Percentiles rank a stretch among this genome's conserved stretches.
Evolutionary conservation across 1,284 basidiomycete species (phyloP).

Genomic region (Anthracocystis panici-leucophaei): DNA sequence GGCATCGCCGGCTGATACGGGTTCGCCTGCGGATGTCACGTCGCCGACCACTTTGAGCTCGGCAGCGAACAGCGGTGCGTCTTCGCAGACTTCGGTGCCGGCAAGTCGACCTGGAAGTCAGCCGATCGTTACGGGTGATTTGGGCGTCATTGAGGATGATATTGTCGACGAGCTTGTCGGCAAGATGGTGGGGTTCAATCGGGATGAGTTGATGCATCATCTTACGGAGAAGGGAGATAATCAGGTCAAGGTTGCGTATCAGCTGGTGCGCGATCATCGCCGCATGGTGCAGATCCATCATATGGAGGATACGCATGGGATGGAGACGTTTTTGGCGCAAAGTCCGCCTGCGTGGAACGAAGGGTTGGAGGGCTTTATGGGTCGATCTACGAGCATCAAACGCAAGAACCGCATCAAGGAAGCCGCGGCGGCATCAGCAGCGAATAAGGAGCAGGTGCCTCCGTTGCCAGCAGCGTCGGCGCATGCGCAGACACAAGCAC

Average conservation of each 20-base stretch:
- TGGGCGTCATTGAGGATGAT: constrained; percentile 89
- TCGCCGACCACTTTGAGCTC: constrained; percentile 24
- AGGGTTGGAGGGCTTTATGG: constrained; percentile 68
- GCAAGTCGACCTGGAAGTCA: constrained; percentile 36
- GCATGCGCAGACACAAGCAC: constrained; percentile 12
- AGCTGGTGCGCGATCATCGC: constrained; percentile 89
- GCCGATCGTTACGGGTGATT: constrained; percentile 66
- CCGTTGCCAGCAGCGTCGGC: constrained; percentile 19
- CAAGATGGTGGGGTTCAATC: constrained; percentile 81
- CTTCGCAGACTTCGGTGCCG: constrained; percentile 32
- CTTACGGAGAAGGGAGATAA: constrained; percentile 88
- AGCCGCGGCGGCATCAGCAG: constrained; percentile 10
- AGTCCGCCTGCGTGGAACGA: constrained; percentile 73
- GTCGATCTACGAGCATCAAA: constrained; percentile 55
- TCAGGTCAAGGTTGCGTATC: constrained; percentile 95
- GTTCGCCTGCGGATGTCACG: constrained; percentile 31
- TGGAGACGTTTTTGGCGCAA: constrained; percentile 72
- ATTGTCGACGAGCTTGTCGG: constrained; percentile 84
- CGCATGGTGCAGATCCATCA: constrained; percentile 80
- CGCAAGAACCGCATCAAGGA: constrained; percentile 35
- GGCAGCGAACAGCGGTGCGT: constrained; percentile 26
- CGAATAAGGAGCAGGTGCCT: constrained; percentile 26
- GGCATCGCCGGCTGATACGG: constrained; percentile 31
- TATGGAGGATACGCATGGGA: constrained; percentile 65
- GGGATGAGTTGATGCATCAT: constrained; percentile 86